A percentile compares a stretch with the other conserved stretches of the same genome.
Conservation (phyloP, 805 yeast genomes). For the Candida multigemmis region DNA sequence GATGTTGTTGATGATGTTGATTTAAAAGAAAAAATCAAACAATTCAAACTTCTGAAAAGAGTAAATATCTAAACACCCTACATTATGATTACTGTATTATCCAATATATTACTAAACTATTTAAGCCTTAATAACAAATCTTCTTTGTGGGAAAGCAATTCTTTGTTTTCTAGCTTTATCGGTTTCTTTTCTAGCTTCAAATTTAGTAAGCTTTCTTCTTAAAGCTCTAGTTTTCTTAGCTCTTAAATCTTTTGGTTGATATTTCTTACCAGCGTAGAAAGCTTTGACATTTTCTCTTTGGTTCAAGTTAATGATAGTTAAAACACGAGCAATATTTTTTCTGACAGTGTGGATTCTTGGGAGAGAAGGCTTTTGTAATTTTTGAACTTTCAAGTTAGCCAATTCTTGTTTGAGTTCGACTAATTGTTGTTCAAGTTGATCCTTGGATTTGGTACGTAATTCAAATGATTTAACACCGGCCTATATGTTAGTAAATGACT, state of each 20-base stretch:
- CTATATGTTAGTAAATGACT: slow-evolving; percentile 22
- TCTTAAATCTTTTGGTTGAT: slow-evolving; percentile 97
- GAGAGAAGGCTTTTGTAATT: slow-evolving; percentile 82
- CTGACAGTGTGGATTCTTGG: slow-evolving; percentile 96
- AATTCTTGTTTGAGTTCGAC: slow-evolving; percentile 95
- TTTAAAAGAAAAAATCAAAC: slow-evolving; percentile 50
- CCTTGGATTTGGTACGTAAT: slow-evolving; percentile 95
- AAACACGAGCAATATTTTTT: slow-evolving; percentile 97
- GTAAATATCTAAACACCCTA: too few species aligned
- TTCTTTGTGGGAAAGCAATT: slow-evolving; percentile 96
- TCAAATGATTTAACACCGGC: slow-evolving; percentile 93
- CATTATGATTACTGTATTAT: background rate
- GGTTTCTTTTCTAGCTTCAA: slow-evolving; percentile 76
- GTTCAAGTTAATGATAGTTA: slow-evolving; percentile 93
- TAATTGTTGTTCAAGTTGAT: slow-evolving; percentile 89
- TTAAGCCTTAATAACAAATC: slow-evolving; percentile 98
- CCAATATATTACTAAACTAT: slow-evolving; percentile 2
- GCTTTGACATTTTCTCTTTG: slow-evolving; percentile 94
- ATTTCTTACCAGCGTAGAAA: slow-evolving; percentile 91
- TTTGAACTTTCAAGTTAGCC: slow-evolving; percentile 93
- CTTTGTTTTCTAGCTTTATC: slow-evolving; percentile 86
- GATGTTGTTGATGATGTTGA: slow-evolving; percentile 78
- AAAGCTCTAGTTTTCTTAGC: slow-evolving; percentile 99
- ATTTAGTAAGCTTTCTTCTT: slow-evolving; percentile 90
- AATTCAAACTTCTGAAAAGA: slow-evolving; percentile 42